Base-by-base conservation (phyloP, 2,329 filamentous ascomycete species). In the Dactylonectria macrodidyma region DNA sequence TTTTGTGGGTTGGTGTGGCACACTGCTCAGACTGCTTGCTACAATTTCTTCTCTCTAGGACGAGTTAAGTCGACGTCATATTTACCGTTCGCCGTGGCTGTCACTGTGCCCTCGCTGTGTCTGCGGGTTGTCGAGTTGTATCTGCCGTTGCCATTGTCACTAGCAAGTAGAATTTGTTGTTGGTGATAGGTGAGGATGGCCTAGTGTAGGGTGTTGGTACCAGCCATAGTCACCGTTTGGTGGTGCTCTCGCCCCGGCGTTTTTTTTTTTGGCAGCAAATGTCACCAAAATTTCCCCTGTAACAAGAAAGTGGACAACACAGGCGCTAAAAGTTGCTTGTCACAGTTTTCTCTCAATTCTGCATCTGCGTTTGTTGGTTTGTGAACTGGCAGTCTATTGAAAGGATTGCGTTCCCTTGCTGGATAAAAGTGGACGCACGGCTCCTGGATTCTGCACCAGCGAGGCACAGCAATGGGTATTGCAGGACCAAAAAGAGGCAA, bases 1-100 rank as follows among this genome's bases (percentile, higher is more conserved):
- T 68, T 74, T 74, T 70, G 66, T 74, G 72, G 72, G 69, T 73
- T 44, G 59, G 61, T 65, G 60, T 59, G 63, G 62, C 70, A 63
- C 63, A 70, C 61, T 62, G 52, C 30, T 47, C 26, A 30, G 26
- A 30, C 26, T 30, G 26, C 26, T 30, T 30, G 26, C 26, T 30
- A 7, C 26, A 30, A 22, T 41, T 59, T 55, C 48, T n/a, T 44
- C 6, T 46, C 14, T 55, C 30, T 4, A 51, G 48, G 48, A 10
- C 48, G 48, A 33, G 5, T 9, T 9, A 24, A 51, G 14, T n/a
- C 41, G 16, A 44, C 41, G 16, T 44, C 41, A 44, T 19, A 8
- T 4, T 51, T 33, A 16, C 47, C 14, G 26, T 19, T 19, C 19
- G 19, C 19, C 19, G 19, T 19, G 19, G 19, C 19, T 19, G 19